Percentiles rank a stretch among this genome's conserved stretches.
These are phyloP conservation scores for Telfairia occidentalis DNA, from an alignment of 331 rosid genomes.

Conservation along the genomic window DNA sequence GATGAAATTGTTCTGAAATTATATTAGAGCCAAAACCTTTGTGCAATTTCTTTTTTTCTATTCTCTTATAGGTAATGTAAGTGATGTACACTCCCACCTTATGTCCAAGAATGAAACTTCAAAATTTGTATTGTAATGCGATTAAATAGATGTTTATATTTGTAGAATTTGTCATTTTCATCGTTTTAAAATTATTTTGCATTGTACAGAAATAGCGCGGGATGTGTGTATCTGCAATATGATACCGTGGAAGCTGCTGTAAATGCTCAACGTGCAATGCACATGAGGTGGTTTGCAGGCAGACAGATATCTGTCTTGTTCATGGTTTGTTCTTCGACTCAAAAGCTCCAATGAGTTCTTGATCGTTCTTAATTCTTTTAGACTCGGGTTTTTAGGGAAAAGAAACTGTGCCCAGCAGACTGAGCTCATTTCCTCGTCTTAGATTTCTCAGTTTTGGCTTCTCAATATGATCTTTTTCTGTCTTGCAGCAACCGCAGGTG, in stretches of 20 bases:
- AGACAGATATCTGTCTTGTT: constrained; percentile 67
- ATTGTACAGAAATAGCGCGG: constrained; percentile 65
- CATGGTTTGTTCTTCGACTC: constrained; percentile 40
- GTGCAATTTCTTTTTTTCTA: neutral
- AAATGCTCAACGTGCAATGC: constrained; percentile 89
- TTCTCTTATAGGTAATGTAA: neutral
- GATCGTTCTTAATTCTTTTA: neutral
- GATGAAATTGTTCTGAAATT: neutral
- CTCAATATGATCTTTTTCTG: neutral
- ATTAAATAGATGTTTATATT: neutral
- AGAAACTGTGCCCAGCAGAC: neutral
- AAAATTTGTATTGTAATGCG: neutral
- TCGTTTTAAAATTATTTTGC: neutral
- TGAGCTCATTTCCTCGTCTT: neutral
- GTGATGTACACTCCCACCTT: neutral
- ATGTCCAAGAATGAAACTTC: neutral
- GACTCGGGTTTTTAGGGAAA: neutral
- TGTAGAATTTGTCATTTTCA: neutral
- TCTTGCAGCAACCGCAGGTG: constrained; percentile 63
- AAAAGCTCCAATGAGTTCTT: neutral
- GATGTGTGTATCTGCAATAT: constrained; percentile 74
- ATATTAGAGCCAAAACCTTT: neutral
- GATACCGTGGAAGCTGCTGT: constrained; percentile 71
- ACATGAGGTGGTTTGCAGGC: constrained; percentile 94
- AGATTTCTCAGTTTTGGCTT: neutral